Conservation (phyloP, 306 rosid species). For the Corylus heterophylla region DNA sequence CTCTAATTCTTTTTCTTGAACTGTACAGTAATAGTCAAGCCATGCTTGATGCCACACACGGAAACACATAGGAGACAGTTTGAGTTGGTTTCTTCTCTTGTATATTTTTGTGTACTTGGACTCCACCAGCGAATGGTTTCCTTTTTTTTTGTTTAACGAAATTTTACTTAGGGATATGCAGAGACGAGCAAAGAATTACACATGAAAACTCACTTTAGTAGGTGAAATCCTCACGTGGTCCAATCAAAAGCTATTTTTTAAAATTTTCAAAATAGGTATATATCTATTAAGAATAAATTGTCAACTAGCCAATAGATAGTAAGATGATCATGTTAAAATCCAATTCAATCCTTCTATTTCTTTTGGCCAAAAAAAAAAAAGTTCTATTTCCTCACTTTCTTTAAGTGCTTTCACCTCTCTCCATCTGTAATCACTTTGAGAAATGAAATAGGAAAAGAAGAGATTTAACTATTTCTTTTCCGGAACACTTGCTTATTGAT, state of each 20-base stretch:
- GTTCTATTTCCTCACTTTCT: neutral
- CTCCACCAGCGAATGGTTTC: neutral
- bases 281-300: neutral
- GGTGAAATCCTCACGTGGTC: neutral
- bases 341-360: neutral
- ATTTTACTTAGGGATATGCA: neutral
- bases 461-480: neutral
- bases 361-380: neutral
- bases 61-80: neutral
- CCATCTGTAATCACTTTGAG: neutral
- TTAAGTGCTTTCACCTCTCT: neutral
- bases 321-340: neutral
- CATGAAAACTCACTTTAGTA: neutral
- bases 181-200: neutral
- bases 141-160: neutral
- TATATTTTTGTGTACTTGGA: neutral
- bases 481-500: neutral
- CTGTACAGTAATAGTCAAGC: neutral
- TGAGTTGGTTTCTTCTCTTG: neutral
- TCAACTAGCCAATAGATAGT: neutral
- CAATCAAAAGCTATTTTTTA: neutral
- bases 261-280: neutral
- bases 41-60: neutral
- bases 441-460: neutral
- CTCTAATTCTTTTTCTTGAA: neutral